Conservation (phyloP, 306 rosid species). For the Hippophae tibetana region DNA sequence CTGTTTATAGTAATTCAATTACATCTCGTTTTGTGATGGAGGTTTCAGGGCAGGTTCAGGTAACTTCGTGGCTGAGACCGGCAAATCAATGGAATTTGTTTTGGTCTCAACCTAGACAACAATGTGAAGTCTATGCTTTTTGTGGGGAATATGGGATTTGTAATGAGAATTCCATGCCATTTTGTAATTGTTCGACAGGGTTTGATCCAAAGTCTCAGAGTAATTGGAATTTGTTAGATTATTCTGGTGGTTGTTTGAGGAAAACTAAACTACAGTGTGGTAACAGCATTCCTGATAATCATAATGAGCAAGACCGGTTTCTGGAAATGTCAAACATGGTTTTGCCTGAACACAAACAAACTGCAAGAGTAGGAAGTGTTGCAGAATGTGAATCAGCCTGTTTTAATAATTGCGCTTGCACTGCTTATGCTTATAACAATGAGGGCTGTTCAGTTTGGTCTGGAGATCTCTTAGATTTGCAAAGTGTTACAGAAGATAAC, state of each 20-base stretch:
- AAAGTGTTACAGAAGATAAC: background rate
- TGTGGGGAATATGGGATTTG: constrained; percentile 54
- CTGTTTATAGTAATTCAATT: constrained; percentile 15
- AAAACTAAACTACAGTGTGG: constrained; percentile 25
- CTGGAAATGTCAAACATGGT: constrained; percentile 13
- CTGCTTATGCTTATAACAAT: constrained; percentile 39
- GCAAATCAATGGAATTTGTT: constrained; percentile 26
- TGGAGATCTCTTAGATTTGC: constrained; percentile 17
- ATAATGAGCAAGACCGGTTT: constrained; percentile 30
- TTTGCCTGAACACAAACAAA: constrained; percentile 23
- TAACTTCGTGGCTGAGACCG: background rate
- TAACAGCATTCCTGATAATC: constrained; percentile 15
- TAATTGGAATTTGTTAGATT: constrained; percentile 36
- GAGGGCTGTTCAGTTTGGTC: constrained; percentile 39
- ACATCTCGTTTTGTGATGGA: constrained; percentile 22
- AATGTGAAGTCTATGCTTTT: constrained; percentile 34
- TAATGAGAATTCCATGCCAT: constrained; percentile 20
- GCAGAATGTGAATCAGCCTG: constrained; percentile 42
- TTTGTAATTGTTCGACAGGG: constrained; percentile 42
- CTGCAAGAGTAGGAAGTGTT: constrained; percentile 12
- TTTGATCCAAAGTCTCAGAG: constrained; percentile 24
- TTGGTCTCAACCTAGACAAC: constrained; percentile 42
- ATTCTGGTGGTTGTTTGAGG: constrained; percentile 50
- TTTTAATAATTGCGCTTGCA: constrained; percentile 41
- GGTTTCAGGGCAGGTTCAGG: constrained; percentile 8